A percentile compares a stretch with the other conserved stretches of the same genome.
phyloP scores from a whole-genome alignment of 2,329 filamentous ascomycete genomes.

The Sarocladiaceae sp. region DNA sequence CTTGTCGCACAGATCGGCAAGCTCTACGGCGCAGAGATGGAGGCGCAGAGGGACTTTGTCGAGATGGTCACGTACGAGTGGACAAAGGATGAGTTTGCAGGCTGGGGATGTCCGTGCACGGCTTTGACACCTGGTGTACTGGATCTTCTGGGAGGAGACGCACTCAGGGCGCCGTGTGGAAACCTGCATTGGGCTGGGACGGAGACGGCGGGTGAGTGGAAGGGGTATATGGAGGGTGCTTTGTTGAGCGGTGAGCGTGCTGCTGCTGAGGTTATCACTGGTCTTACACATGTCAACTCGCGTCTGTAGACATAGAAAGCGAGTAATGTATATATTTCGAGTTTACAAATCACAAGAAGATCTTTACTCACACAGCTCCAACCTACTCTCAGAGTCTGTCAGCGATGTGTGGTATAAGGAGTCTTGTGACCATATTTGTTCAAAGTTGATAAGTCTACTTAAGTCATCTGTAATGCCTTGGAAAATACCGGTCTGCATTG shows the following conservation, averaged over 20 bases:
- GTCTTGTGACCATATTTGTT: too few relatives aligned
- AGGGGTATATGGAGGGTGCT: slow-evolving; percentile 49
- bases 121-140: slow-evolving; percentile 33
- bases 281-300: background rate
- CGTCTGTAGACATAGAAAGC: too few relatives aligned
- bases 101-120: slow-evolving; percentile 36
- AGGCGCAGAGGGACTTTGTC: slow-evolving; percentile 22
- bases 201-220: slow-evolving; percentile 43
- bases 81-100: slow-evolving; percentile 30
- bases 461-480: too few relatives aligned
- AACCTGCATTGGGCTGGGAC: slow-evolving; percentile 47
- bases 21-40: slow-evolving; percentile 16
- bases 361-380: too few relatives aligned
- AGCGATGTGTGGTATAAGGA: too few relatives aligned
- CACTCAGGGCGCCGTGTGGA: slow-evolving; percentile 27
- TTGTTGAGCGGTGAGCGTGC: slow-evolving; percentile 38
- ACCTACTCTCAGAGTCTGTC: too few relatives aligned
- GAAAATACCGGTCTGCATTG: too few relatives aligned
- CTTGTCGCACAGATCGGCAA: slow-evolving; percentile 23
- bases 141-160: slow-evolving; percentile 23
- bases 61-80: slow-evolving; percentile 31
- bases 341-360: too few relatives aligned
- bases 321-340: background rate
- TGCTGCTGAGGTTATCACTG: slow-evolving; percentile 33
- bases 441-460: too few relatives aligned